A percentile compares a stretch with the other conserved stretches of the same genome.
phyloP scores from a whole-genome alignment of 768 basidiomycete genomes.

The Kondoa subrosea region DNA sequence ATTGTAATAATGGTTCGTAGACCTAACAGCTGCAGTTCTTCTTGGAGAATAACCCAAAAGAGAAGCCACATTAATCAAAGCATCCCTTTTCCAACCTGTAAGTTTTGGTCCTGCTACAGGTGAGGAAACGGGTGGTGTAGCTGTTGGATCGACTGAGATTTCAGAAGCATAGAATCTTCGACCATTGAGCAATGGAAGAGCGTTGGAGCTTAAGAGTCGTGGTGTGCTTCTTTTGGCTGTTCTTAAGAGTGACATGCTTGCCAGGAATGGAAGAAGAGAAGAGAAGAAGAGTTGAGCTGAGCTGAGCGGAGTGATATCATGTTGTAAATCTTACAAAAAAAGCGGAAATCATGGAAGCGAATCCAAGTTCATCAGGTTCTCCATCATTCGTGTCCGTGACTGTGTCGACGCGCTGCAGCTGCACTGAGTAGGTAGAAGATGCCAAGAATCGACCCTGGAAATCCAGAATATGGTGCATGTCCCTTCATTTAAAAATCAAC shows the following conservation, averaged over 20 bases:
- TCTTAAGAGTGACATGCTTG: no score
- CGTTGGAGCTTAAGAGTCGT: no score
- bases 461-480: not conserved
- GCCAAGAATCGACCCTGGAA: not conserved
- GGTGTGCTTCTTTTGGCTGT: no score
- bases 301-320: no score
- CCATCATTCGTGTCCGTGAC: no score
- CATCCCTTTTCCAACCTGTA: not conserved
- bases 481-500: not conserved
- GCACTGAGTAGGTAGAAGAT: no score
- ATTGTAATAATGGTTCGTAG: constrained; percentile 35
- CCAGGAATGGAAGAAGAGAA: no score
- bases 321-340: no score
- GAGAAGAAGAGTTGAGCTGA: no score
- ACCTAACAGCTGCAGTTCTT: constrained; percentile 35
- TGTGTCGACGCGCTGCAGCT: no score
- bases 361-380: no score
- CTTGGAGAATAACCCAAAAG: constrained; percentile 35
- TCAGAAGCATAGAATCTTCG: not conserved
- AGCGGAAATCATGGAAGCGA: no score
- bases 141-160: not conserved
- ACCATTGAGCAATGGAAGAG: not conserved
- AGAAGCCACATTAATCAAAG: constrained; percentile 28
- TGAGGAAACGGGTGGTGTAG: not conserved
- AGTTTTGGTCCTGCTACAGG: not conserved